A percentile compares a stretch with the other conserved stretches of the same genome.
Conservation (phyloP, 73 alveolate genomes). For the Durusdinium trenchii region DNA sequence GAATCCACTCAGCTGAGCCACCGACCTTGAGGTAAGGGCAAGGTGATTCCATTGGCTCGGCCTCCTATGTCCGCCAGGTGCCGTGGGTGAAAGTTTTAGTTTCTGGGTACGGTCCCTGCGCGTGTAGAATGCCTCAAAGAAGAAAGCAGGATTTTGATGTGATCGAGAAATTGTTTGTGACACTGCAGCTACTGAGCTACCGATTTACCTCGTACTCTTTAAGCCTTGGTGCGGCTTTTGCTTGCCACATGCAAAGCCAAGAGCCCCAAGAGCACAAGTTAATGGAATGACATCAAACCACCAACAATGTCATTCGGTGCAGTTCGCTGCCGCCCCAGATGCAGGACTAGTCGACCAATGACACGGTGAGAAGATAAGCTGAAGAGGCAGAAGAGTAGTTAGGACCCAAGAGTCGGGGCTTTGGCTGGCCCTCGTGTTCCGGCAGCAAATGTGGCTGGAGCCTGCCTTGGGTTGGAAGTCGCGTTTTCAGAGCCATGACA, state of each 20-base stretch:
- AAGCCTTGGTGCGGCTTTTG: neutral
- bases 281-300: too few species aligned
- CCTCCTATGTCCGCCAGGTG: slow-evolving; percentile 83
- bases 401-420: too few species aligned
- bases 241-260: too few species aligned
- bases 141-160: neutral
- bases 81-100: too few species aligned
- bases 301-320: neutral
- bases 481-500: too few species aligned
- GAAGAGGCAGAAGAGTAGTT: too few species aligned
- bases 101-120: too few species aligned
- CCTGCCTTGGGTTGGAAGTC: too few species aligned
- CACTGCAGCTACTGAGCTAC: neutral
- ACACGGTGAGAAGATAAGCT: slow-evolving; percentile 33
- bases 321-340: neutral
- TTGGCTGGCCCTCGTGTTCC: too few species aligned
- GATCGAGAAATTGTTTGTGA: neutral
- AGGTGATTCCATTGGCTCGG: slow-evolving; percentile 77
- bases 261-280: too few species aligned
- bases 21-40: slow-evolving; percentile 59
- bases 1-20: neutral
- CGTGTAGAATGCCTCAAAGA: neutral
- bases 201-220: neutral
- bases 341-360: slow-evolving; percentile 4
- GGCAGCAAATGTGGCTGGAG: too few species aligned